Conservation (phyloP, 371 early-diverging fungal genomes). For the Haplosporangium sp. region DNA sequence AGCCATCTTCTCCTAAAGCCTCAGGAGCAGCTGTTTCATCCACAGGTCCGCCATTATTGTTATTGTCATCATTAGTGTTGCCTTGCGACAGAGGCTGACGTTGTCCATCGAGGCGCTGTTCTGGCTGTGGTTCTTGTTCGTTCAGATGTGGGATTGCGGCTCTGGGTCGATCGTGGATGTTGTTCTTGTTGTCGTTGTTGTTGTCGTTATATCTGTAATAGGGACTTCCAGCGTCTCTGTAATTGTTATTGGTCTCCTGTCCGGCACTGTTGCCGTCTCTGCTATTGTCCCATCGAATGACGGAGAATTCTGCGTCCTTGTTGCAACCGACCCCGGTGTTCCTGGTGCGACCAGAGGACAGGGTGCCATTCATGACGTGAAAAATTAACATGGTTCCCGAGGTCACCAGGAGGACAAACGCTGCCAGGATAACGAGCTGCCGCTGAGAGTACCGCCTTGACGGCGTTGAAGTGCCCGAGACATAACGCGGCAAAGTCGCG, state of each 20-base stretch:
- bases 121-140: neutral
- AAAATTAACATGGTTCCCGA: slow-evolving; percentile 52
- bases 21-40: slow-evolving; percentile 18
- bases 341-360: slow-evolving; percentile 14
- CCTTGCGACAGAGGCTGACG: slow-evolving; percentile 1
- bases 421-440: slow-evolving; percentile 32
- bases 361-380: slow-evolving; percentile 25
- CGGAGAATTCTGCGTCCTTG: slow-evolving; percentile 39
- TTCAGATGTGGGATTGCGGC: slow-evolving; percentile 2
- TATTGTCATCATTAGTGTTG: slow-evolving; percentile 1
- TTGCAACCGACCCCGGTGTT: slow-evolving; percentile 19
- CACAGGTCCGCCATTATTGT: neutral
- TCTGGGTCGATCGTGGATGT: slow-evolving; percentile 4
- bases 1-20: slow-evolving; percentile 6
- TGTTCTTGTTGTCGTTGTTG: slow-evolving; percentile 10
- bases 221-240: slow-evolving; percentile 18
- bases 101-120: neutral
- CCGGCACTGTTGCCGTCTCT: slow-evolving; percentile 5
- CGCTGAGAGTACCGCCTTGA: slow-evolving; percentile 24
- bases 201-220: slow-evolving; percentile 8
- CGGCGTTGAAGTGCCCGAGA: slow-evolving; percentile 8
- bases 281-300: slow-evolving; percentile 37
- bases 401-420: slow-evolving; percentile 34
- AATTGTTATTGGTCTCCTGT: slow-evolving; percentile 3
- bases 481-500: slow-evolving; percentile 25